Percentiles rank a stretch among this genome's conserved stretches.
Conservation (phyloP, 179 eudicot species). For the Heliamphora pulchella region DNA sequence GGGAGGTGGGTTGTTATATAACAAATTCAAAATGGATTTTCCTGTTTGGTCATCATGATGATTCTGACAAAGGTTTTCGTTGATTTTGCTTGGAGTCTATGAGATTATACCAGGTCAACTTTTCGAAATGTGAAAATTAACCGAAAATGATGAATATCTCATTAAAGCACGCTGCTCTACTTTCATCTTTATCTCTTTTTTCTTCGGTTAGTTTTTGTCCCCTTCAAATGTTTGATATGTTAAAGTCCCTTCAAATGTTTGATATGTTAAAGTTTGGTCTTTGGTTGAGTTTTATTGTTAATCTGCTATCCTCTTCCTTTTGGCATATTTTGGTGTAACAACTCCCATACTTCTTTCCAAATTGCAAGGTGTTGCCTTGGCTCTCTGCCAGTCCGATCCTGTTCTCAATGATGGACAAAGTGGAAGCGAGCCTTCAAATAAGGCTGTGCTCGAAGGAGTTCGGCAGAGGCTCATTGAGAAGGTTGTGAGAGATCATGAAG, state of each 20-base stretch:
- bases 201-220: too few species aligned
- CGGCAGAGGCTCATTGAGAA: constrained; percentile 69
- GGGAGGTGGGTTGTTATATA: not conserved
- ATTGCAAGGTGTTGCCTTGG: constrained; percentile 68
- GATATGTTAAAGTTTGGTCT: not conserved
- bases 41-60: not conserved
- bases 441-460: constrained; percentile 58
- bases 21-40: not conserved
- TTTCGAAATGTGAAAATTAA: not conserved
- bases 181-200: not conserved
- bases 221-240: not conserved
- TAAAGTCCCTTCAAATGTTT: not conserved
- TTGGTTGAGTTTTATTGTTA: not conserved
- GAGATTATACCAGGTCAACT: not conserved
- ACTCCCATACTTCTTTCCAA: not conserved
- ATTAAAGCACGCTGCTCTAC: not conserved
- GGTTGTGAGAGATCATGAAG: constrained; percentile 61
- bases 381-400: constrained; percentile 84
- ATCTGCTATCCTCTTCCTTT: not conserved
- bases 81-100: not conserved
- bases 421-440: constrained; percentile 51
- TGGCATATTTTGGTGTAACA: not conserved
- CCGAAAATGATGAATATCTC: not conserved
- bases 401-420: constrained; percentile 73
- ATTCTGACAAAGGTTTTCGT: not conserved